Evolutionary conservation across 2,329 filamentous ascomycete genomes (phyloP), one percentile per base, ranked within the genome.

Genomic region (Penicillium polonicum): DNA sequence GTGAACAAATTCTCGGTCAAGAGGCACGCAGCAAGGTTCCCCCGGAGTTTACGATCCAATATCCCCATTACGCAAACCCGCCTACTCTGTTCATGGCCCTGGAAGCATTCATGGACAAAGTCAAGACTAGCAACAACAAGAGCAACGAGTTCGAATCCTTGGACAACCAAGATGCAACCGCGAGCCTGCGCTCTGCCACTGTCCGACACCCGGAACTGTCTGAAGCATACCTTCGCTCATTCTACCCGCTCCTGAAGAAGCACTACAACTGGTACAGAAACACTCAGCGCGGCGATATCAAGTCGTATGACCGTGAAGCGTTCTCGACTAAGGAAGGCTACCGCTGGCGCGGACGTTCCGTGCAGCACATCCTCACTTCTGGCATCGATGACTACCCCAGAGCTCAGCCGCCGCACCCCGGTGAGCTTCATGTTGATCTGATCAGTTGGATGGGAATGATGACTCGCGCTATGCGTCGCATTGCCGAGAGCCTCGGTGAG

Each of bases 361-460:
- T 90, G 35, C 85, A 86, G 48, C 94, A 97, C 73, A 89, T 96
- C 60, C 82, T 99, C 48, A 96, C 94, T 5, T 96, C 92, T 52
- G 94, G 94, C 3, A 84, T 99, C 2, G 94, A 99, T 69, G 94
- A 99, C 77, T 99, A 97, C 72, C 94, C 94, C 49, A 90, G 94
- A 48, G 84, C 94, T 9, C 91, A 96, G 74, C 92, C 94, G 15
- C 94, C 94, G 27, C 92, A 97, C 73, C 93, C 94, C 0, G 93
- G 91, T 68, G 94, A 99, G 84, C 83, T 99, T 49, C 93, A 99
- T 73, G 88, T 95, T 31, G 94, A 99, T 75, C 82, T 97, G 53
- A 89, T 99, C 74, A 90, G 90, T 52, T 99, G 94, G 94, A 89
- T 99, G 77, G 94, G 93, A n/a, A 85, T 97, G 79, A 96, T 97